Conservation (phyloP, 805 yeast species). For the Clavispora vitiphila region DNA sequence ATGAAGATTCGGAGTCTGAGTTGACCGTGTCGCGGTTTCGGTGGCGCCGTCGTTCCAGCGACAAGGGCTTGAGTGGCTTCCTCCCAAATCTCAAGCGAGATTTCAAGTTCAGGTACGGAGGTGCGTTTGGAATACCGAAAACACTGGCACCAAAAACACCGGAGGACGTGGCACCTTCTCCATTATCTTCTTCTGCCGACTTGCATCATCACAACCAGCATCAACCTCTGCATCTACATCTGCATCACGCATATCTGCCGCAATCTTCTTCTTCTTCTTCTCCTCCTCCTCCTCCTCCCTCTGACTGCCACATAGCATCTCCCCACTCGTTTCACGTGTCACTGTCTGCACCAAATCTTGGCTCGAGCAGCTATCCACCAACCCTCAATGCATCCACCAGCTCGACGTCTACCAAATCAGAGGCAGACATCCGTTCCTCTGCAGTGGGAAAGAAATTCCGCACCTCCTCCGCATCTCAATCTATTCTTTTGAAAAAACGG, state of each 20-base stretch:
- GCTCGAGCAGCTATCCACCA: neutral
- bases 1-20: slow-evolving; percentile 35
- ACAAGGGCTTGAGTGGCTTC: slow-evolving; percentile 9
- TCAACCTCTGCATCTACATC: neutral
- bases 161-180: neutral
- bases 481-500: slow-evolving; percentile 26
- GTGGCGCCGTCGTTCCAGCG: slow-evolving; percentile 15
- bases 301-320: neutral
- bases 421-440: neutral
- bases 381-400: neutral
- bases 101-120: slow-evolving; percentile 14
- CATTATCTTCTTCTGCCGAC: neutral
- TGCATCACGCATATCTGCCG: too few species aligned
- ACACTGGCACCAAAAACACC: neutral
- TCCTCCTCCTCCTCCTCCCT: neutral
- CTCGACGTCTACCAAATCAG: neutral
- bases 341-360: neutral
- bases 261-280: neutral
- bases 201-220: neutral
- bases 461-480: slow-evolving; percentile 19
- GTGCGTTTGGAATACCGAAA: neutral
- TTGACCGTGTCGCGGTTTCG: slow-evolving; percentile 4
- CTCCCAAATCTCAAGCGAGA: slow-evolving; percentile 13
- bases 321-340: neutral
- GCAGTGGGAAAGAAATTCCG: slow-evolving; percentile 9